Evolutionary conservation across 441 rosid species (phyloP).

Genomic region (Adansonia rubrostipa): DNA sequence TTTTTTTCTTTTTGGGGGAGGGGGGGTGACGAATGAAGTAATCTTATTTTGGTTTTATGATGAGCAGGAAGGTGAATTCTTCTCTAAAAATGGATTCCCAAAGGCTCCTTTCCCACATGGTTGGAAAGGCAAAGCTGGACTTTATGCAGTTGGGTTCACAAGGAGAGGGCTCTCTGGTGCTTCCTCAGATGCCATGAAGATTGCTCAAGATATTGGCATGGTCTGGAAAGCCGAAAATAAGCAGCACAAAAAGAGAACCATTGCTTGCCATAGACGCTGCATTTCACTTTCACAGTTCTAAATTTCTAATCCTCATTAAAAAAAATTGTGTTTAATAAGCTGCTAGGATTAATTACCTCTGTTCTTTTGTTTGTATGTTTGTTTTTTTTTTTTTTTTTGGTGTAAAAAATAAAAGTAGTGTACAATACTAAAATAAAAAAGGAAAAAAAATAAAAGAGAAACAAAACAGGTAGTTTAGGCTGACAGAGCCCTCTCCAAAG

Average conservation of each 20-base stretch:
- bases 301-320: conserved; percentile 16
- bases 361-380: neutral
- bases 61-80: conserved; percentile 69
- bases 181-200: conserved; percentile 64
- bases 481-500: conserved; percentile 65
- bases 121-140: conserved; percentile 86
- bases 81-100: conserved; percentile 77
- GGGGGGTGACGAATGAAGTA: conserved; percentile 24
- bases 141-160: conserved; percentile 91
- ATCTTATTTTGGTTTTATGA: conserved; percentile 25
- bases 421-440: conserved; percentile 23
- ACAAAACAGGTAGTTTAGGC: conserved; percentile 32
- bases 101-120: conserved; percentile 65
- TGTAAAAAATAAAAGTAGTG: conserved; percentile 25
- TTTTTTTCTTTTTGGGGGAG: neutral
- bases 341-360: neutral
- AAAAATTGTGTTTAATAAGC: too few species aligned
- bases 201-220: conserved; percentile 73
- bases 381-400: neutral
- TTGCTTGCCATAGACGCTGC: conserved; percentile 71
- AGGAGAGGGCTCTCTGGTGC: conserved; percentile 91
- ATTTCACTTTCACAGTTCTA: conserved; percentile 81
- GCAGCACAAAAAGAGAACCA: conserved; percentile 55
- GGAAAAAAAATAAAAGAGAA: conserved; percentile 27
- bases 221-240: conserved; percentile 71